These are phyloP conservation scores for Pichia nakasei DNA, from an alignment of 805 yeast species.

Conservation along the genomic window DNA sequence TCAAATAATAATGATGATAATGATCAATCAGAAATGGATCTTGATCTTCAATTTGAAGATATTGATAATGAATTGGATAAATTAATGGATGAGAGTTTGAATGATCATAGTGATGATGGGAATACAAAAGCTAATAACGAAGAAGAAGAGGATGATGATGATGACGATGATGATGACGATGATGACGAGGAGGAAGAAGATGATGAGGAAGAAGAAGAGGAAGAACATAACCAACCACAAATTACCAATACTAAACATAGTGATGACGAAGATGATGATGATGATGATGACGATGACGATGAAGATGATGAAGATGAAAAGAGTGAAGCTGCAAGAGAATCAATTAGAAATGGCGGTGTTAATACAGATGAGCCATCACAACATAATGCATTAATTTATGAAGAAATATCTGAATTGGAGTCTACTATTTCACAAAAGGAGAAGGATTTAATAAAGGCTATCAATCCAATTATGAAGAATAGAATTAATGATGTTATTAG, in stretches of 20 bases:
- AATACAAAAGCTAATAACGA: conserved; percentile 30
- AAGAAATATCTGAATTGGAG: conserved; percentile 79
- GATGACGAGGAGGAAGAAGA: conserved; percentile 39
- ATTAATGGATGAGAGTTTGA: conserved; percentile 16
- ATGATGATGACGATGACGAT: conserved; percentile 26
- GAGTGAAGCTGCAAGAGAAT: conserved; percentile 19
- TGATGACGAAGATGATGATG: conserved; percentile 35
- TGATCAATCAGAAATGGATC: conserved; percentile 22
- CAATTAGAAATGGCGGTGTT: conserved; percentile 42
- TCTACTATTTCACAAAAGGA: conserved; percentile 67
- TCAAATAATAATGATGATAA: conserved; percentile 26
- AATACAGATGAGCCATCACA: conserved; percentile 46
- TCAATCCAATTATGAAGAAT: conserved; percentile 77
- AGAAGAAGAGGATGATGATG: conserved; percentile 37
- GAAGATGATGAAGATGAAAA: conserved; percentile 27
- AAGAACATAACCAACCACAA: conserved; percentile 27
- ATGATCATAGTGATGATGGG: conserved; percentile 30
- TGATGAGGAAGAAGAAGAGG: conserved; percentile 39
- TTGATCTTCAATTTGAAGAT: conserved; percentile 25
- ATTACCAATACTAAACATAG: conserved; percentile 31
- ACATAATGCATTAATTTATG: conserved; percentile 67
- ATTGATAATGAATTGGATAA: conserved; percentile 20
- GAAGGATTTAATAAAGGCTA: conserved; percentile 60
- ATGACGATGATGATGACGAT: conserved; percentile 37
- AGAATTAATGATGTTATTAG: conserved; percentile 76